These are phyloP conservation scores for Lentinula edodes DNA, from an alignment of 768 basidiomycete species.

Conservation along the genomic window DNA sequence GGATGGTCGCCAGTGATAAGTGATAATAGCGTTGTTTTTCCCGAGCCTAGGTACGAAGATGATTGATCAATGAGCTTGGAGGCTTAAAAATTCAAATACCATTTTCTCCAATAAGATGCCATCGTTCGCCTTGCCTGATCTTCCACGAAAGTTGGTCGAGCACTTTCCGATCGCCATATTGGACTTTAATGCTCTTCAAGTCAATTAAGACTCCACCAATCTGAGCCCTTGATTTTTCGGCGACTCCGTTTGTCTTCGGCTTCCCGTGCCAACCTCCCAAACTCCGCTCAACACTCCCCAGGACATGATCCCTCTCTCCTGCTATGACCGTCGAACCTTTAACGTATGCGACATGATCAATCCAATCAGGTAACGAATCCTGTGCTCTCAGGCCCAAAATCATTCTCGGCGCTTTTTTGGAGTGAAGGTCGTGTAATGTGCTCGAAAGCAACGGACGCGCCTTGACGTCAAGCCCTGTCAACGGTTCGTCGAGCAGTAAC, in stretches of 20 bases:
- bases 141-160: constrained; percentile 78
- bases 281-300: constrained; percentile 19
- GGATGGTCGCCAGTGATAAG: constrained; percentile 93
- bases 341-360: constrained; percentile 61
- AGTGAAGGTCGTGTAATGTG: constrained; percentile 52
- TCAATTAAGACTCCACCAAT: constrained; percentile 45
- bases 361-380: constrained; percentile 68
- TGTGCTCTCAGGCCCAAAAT: constrained; percentile 65
- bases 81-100: constrained; percentile 34
- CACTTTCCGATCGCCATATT: constrained; percentile 65
- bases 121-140: constrained; percentile 75
- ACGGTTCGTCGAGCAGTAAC: constrained; percentile 86
- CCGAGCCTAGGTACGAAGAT: constrained; percentile 54
- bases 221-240: neutral
- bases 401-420: constrained; percentile 44
- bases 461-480: constrained; percentile 73
- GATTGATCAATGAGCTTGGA: neutral
- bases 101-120: constrained; percentile 89
- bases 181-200: constrained; percentile 61
- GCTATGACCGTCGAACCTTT: constrained; percentile 41
- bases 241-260: neutral
- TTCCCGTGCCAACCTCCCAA: neutral
- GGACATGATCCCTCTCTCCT: constrained; percentile 44
- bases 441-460: constrained; percentile 51
- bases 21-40: constrained; percentile 91